These are phyloP conservation scores for Coniochaeta sp. DNA, from an alignment of 2,329 filamentous ascomycete species.

Conservation along the genomic window DNA sequence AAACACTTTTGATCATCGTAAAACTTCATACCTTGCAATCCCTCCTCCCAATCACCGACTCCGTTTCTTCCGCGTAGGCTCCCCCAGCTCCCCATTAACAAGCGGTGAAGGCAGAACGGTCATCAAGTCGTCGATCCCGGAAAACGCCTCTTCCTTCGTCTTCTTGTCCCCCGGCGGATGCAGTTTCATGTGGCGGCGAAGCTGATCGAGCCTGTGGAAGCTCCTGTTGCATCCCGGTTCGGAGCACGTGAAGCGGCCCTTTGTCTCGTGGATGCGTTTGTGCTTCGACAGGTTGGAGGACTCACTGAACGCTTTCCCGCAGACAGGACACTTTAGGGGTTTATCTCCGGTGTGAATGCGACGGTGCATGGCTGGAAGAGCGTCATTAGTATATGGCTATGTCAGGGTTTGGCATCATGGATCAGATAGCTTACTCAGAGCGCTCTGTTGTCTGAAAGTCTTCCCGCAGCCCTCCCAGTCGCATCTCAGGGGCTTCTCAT, in stretches of 20 bases:
- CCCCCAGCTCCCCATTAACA: not conserved
- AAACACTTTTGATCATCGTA: not conserved
- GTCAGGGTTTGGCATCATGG: not conserved
- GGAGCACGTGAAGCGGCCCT: constrained; percentile 41
- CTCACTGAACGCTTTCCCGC: constrained; percentile 53
- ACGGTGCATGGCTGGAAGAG: constrained; percentile 52
- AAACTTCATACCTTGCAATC: not conserved
- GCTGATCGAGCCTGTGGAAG: constrained; percentile 54
- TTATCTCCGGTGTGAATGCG: constrained; percentile 60
- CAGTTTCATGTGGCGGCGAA: constrained; percentile 45
- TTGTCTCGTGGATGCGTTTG: constrained; percentile 50
- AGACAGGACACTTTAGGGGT: constrained; percentile 51
- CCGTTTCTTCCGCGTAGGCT: not conserved
- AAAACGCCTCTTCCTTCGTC: not conserved
- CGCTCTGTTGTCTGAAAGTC: constrained; percentile 60
- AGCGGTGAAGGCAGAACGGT: not conserved
- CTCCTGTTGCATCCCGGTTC: constrained; percentile 43
- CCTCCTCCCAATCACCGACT: not conserved
- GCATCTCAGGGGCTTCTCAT: constrained; percentile 57
- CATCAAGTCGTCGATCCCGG: not conserved
- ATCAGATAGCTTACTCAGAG: constrained; percentile 43
- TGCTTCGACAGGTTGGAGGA: constrained; percentile 63
- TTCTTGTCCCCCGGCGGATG: constrained; percentile 8
- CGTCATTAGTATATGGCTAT: not conserved
- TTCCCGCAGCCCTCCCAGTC: constrained; percentile 40